Conservation (phyloP, 805 yeast species). For the Zygoascus biomembranicola region DNA sequence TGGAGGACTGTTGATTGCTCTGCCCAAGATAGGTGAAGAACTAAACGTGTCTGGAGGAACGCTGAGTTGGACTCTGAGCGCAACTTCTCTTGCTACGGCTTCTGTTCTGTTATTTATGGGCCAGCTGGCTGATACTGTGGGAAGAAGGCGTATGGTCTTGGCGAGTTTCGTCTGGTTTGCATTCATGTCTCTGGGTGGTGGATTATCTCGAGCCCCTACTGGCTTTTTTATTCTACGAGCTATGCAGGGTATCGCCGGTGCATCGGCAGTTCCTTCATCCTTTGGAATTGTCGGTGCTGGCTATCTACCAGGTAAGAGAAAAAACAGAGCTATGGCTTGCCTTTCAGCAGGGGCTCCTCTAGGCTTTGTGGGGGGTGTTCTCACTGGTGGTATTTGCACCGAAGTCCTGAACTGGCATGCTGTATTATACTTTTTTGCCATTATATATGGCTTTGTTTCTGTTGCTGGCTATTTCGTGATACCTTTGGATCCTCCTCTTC, state of each 20-base stretch:
- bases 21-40: conserved; percentile 29
- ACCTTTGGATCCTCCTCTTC: conserved; percentile 30
- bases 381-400: conserved; percentile 39
- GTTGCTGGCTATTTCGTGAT: conserved; percentile 24
- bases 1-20: conserved; percentile 32
- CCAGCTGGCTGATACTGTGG: conserved; percentile 40
- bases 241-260: conserved; percentile 36
- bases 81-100: conserved; percentile 37
- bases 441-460: conserved; percentile 28
- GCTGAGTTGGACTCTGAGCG: conserved; percentile 37
- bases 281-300: conserved; percentile 40
- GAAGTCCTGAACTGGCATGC: conserved; percentile 36
- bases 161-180: conserved; percentile 30
- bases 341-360: conserved; percentile 42
- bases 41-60: conserved; percentile 35
- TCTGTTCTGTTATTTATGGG: conserved; percentile 38
- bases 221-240: conserved; percentile 36
- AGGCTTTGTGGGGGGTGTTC: conserved; percentile 38
- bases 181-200: conserved; percentile 23
- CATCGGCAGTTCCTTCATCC: conserved; percentile 40
- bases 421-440: conserved; percentile 35
- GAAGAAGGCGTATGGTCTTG: conserved; percentile 35
- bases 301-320: conserved; percentile 32
- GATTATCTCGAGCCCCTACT: conserved; percentile 24
- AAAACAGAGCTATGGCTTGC: conserved; percentile 36